Evolutionary conservation across 2,329 filamentous ascomycete genomes (phyloP).

Genomic region (Colletotrichum abscissum): DNA sequence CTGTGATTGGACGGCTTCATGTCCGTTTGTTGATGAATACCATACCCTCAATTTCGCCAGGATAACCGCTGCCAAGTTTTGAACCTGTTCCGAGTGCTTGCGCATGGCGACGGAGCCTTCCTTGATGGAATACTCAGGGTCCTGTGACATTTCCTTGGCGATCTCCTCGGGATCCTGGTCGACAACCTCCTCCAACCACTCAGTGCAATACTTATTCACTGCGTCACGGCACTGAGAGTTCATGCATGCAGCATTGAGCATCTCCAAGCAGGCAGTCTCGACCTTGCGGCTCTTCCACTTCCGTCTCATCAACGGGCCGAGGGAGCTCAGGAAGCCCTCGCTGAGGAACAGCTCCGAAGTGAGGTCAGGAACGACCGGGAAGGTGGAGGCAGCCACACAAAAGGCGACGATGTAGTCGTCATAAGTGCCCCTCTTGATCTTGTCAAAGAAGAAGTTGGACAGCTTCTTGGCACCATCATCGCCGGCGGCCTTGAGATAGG

Average conservation of each 20-base stretch:
- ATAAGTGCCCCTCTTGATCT: constrained; percentile 79
- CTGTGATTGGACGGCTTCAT: constrained; percentile 35
- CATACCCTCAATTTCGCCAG: constrained; percentile 77
- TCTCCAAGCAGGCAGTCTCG: constrained; percentile 86
- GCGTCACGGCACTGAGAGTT: constrained; percentile 84
- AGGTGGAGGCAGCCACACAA: constrained; percentile 89
- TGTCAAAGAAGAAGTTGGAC: constrained; percentile 78
- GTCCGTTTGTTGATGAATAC: constrained; percentile 40
- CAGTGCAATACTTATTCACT: constrained; percentile 84
- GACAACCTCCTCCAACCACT: constrained; percentile 89
- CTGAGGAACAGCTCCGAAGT: constrained; percentile 85
- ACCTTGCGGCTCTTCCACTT: constrained; percentile 88
- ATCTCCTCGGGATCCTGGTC: constrained; percentile 74
- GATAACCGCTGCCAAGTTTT: constrained; percentile 78
- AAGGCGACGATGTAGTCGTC: constrained; percentile 93
- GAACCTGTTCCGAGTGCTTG: constrained; percentile 70
- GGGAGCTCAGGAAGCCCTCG: constrained; percentile 83
- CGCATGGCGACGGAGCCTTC: constrained; percentile 70
- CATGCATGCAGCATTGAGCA: constrained; percentile 93
- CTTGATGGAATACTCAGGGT: constrained; percentile 68
- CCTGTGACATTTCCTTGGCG: constrained; percentile 60
- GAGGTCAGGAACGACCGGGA: constrained; percentile 83
- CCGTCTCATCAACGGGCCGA: constrained; percentile 81
- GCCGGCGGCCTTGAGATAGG: constrained; percentile 82
- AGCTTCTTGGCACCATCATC: constrained; percentile 78